These are phyloP conservation scores for Mycena leptocephala DNA, from an alignment of 768 basidiomycete genomes.

Conservation along the genomic window DNA sequence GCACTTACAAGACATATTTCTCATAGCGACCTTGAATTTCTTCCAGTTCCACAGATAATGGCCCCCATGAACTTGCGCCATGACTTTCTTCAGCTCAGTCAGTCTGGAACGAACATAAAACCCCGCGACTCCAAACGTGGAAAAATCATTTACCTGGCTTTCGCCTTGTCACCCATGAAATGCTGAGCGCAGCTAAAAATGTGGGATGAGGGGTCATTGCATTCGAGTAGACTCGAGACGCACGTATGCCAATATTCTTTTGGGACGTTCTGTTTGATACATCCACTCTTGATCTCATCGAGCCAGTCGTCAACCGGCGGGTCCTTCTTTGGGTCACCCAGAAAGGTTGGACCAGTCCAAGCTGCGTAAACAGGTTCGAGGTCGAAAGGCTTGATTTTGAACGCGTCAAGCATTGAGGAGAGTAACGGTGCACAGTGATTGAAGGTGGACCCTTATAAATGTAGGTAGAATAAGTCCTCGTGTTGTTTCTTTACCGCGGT, in stretches of 20 bases:
- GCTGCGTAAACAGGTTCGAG: constrained; percentile 76
- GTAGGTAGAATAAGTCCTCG: constrained; percentile 1
- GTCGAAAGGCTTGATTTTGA: constrained; percentile 86
- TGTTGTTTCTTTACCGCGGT: constrained; percentile 8
- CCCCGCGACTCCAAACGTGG: not conserved
- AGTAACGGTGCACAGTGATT: not conserved
- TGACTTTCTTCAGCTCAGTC: constrained; percentile 80
- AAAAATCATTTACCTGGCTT: constrained; percentile 57
- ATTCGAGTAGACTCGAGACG: not conserved
- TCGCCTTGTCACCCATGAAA: constrained; percentile 82
- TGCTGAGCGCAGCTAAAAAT: constrained; percentile 74
- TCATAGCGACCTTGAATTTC: constrained; percentile 84
- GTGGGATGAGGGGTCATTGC: no score
- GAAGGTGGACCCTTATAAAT: constrained; percentile 13
- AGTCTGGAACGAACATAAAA: constrained; percentile 54
- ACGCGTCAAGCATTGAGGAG: constrained; percentile 74
- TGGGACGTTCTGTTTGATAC: constrained; percentile 78
- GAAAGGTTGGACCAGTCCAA: constrained; percentile 80
- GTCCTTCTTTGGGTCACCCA: constrained; percentile 81
- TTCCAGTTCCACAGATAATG: constrained; percentile 90
- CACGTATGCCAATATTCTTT: constrained; percentile 84
- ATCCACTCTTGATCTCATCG: constrained; percentile 80
- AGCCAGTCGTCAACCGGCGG: constrained; percentile 82
- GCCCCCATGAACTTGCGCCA: constrained; percentile 82
- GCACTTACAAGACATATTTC: constrained; percentile 85